Percentiles rank a stretch among this genome's conserved stretches.
Conservation (phyloP, 2,329 filamentous ascomycete genomes). For the Trichoderma atrobrunneum region DNA sequence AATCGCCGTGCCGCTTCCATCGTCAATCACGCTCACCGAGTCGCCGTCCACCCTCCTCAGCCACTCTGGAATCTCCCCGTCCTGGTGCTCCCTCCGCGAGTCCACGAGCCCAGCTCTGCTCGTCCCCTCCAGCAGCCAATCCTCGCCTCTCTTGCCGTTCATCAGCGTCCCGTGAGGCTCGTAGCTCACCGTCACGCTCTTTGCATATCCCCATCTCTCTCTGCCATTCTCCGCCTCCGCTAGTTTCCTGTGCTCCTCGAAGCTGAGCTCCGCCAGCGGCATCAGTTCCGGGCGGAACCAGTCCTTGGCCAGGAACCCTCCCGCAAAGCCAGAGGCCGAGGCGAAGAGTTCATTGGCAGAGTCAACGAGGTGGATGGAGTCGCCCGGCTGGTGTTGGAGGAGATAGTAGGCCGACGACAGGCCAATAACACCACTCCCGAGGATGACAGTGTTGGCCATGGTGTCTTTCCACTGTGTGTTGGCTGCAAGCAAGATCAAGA, state of each 20-base stretch:
- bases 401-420: conserved; percentile 71
- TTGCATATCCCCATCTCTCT: conserved; percentile 48
- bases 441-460: conserved; percentile 58
- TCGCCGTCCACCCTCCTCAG: conserved; percentile 47
- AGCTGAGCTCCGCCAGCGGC: conserved; percentile 64
- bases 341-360: conserved; percentile 58
- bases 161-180: conserved; percentile 36
- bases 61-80: conserved; percentile 34
- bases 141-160: conserved; percentile 48
- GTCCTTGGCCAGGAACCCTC: conserved; percentile 69
- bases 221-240: conserved; percentile 58
- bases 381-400: conserved; percentile 44
- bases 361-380: conserved; percentile 48
- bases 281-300: conserved; percentile 63
- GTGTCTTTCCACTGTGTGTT: background rate
- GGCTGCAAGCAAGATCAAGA: background rate
- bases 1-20: conserved; percentile 60
- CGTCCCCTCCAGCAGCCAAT: conserved; percentile 64
- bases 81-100: conserved; percentile 28
- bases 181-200: conserved; percentile 58
- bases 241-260: conserved; percentile 63
- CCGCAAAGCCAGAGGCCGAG: conserved; percentile 71
- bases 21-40: conserved; percentile 59
- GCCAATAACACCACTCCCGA: conserved; percentile 70
- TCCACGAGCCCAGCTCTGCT: conserved; percentile 56